phyloP scores from a whole-genome alignment of 1,284 basidiomycete genomes.

The Ceratobasidium sp. region DNA sequence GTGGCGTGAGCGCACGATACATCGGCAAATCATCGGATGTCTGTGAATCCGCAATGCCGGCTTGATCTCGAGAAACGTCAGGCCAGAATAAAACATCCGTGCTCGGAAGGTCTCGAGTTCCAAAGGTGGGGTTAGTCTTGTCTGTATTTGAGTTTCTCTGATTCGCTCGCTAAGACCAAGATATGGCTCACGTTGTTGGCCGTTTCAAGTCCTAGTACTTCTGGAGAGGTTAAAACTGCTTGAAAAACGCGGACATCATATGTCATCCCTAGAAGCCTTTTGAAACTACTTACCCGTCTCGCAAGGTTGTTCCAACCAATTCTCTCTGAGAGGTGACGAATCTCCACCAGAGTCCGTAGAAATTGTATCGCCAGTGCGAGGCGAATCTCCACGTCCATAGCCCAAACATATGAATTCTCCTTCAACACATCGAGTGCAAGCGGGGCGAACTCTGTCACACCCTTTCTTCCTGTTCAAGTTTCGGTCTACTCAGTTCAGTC shows the following conservation, averaged over 20 bases:
- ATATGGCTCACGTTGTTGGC: neutral
- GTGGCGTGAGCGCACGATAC: too few relatives aligned
- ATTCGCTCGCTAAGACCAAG: neutral
- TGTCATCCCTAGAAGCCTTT: neutral
- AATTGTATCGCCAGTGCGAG: neutral
- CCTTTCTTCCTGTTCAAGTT: too few relatives aligned
- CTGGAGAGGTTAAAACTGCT: neutral
- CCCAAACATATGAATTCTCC: constrained; percentile 32
- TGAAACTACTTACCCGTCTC: neutral
- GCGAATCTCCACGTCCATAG: neutral
- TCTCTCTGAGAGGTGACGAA: neutral
- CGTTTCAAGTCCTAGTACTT: neutral
- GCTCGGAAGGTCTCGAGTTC: too few relatives aligned
- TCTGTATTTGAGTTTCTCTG: neutral
- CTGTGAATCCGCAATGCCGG: too few relatives aligned
- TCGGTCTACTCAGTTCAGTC: too few relatives aligned
- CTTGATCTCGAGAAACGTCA: too few relatives aligned
- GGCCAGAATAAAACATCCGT: too few relatives aligned
- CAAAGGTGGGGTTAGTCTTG: too few relatives aligned
- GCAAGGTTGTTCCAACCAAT: neutral
- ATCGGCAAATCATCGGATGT: too few relatives aligned
- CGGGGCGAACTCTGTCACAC: neutral
- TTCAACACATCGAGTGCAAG: neutral
- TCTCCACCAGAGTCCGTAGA: neutral
- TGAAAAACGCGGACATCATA: neutral